Evolutionary conservation across 164 flowering plant species (phyloP).

Genomic region (Echeveria elegans): DNA sequence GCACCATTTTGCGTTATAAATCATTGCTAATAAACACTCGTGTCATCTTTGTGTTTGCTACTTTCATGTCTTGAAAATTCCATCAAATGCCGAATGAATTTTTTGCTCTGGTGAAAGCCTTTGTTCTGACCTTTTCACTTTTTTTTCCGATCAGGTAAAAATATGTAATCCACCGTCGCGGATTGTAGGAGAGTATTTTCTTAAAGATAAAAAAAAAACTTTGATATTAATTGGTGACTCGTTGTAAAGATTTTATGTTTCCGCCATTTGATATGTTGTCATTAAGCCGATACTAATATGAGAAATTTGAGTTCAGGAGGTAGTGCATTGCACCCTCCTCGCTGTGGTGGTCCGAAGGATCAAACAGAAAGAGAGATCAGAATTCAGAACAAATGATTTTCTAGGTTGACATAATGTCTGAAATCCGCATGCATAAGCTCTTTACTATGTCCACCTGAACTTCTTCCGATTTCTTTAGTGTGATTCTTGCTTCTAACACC

Average conservation of each 20-base stretch:
- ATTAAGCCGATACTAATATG: too few relatives aligned
- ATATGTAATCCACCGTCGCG: too few relatives aligned
- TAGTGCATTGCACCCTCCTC: not conserved
- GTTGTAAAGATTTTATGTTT: too few relatives aligned
- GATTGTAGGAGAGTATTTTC: too few relatives aligned
- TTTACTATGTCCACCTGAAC: not conserved
- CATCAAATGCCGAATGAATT: not conserved
- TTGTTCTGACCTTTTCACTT: not conserved
- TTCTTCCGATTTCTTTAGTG: not conserved
- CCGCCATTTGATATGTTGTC: too few relatives aligned
- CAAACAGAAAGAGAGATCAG: not conserved
- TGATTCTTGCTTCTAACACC: not conserved
- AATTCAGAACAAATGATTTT: not conserved
- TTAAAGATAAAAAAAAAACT: too few relatives aligned
- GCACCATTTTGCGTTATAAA: not conserved
- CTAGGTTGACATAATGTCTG: not conserved
- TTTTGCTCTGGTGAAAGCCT: not conserved
- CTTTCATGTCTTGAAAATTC: not conserved
- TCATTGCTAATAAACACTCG: constrained; percentile 1
- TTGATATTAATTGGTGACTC: too few relatives aligned
- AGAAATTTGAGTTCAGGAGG: too few relatives aligned
- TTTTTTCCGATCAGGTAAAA: too few relatives aligned
- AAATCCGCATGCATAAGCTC: not conserved
- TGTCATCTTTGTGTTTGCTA: not conserved
- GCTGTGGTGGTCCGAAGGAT: not conserved